phyloP scores from a whole-genome alignment of 495 filamentous ascomycete genomes.

The Achaetomiella virescens region DNA sequence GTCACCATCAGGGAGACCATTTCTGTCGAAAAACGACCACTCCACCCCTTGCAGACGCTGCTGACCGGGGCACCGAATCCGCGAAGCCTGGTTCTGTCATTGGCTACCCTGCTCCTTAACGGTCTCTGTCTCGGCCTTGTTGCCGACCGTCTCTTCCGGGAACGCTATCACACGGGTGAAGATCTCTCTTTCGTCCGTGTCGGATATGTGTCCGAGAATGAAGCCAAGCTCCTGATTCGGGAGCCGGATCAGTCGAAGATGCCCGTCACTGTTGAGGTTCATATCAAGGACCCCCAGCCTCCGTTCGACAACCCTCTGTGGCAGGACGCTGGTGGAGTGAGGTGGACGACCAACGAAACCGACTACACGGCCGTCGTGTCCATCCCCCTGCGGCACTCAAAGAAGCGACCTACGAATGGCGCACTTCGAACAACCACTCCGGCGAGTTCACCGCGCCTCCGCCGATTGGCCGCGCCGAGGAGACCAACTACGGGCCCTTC shows the following conservation, averaged over 20 bases:
- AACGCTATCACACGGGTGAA: constrained; percentile 58
- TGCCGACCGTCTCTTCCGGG: constrained; percentile 68
- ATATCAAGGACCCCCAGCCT: constrained; percentile 40
- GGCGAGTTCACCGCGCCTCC: constrained; percentile 69
- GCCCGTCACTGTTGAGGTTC: constrained; percentile 61
- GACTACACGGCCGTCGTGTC: constrained; percentile 70
- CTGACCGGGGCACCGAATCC: constrained; percentile 72
- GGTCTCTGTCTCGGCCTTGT: constrained; percentile 55
- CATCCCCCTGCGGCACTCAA: constrained; percentile 45
- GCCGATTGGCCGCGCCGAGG: constrained; percentile 49
- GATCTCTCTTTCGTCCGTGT: constrained; percentile 77
- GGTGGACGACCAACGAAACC: constrained; percentile 61
- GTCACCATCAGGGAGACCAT: constrained; percentile 49
- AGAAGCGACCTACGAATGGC: constrained; percentile 71
- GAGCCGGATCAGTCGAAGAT: constrained; percentile 72
- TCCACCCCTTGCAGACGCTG: constrained; percentile 52
- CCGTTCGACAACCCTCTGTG: constrained; percentile 49
- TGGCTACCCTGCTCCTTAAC: constrained; percentile 67
- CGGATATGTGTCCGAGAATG: constrained; percentile 76
- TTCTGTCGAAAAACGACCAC: constrained; percentile 32
- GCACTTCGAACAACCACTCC: constrained; percentile 72
- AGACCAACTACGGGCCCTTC: constrained; percentile 56
- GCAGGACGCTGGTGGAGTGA: constrained; percentile 59
- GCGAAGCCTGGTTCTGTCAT: constrained; percentile 48
- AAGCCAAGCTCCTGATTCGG: constrained; percentile 74